phyloP scores from a whole-genome alignment of 441 rosid species.

The Cnidoscolus chayamansa region DNA sequence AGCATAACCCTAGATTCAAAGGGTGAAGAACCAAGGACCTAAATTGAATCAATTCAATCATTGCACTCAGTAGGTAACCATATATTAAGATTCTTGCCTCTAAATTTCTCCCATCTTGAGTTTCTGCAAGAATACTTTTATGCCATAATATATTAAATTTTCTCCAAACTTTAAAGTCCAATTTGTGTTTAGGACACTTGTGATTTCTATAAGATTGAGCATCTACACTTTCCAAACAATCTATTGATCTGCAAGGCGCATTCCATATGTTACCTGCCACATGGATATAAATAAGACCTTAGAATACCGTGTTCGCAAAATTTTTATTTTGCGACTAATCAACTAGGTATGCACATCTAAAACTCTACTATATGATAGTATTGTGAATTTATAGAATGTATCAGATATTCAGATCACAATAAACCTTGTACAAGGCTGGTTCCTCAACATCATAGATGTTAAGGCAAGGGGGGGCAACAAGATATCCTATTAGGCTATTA shows the following conservation, averaged over 20 bases:
- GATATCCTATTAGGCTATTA: no score
- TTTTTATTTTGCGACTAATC: constrained; percentile 11
- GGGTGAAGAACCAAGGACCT: not conserved
- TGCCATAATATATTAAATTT: not conserved
- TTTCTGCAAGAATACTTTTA: not conserved
- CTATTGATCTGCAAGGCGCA: constrained; percentile 17
- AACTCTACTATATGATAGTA: not conserved
- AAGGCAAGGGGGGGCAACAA: no score
- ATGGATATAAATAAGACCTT: constrained; percentile 19
- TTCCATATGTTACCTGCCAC: constrained; percentile 16
- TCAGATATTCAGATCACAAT: not conserved
- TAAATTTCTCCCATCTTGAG: not conserved
- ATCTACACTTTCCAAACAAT: constrained; percentile 21
- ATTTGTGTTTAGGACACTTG: not conserved
- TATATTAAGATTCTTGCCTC: not conserved
- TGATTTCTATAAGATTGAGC: constrained; percentile 1
- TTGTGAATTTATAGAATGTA: not conserved
- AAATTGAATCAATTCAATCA: not conserved
- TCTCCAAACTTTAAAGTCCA: not conserved
- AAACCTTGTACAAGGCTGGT: not conserved
- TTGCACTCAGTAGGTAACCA: not conserved
- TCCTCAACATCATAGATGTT: not conserved
- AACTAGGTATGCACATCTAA: not conserved
- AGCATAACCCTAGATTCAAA: not conserved
- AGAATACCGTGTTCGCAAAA: constrained; percentile 12